Base-by-base conservation (phyloP, 2,329 filamentous ascomycete species). In the Malbranchea zuffiana region DNA sequence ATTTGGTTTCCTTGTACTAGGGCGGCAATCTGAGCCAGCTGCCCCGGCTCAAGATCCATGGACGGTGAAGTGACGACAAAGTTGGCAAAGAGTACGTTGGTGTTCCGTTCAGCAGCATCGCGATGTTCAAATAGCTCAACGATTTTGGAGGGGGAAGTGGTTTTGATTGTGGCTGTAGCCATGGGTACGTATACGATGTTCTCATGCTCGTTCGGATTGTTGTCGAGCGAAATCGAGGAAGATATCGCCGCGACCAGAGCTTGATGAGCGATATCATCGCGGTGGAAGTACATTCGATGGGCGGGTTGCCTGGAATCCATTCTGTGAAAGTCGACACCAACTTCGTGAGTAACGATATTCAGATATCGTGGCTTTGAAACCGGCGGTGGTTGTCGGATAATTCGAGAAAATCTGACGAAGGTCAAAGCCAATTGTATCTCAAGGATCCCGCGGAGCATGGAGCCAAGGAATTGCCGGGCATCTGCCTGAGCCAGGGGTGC, bases 231-330 rank as follows among this genome's bases (percentile, higher is more conserved):
- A 40, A 96, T 71, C 0, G 88, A 88, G 39, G 98, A 82, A 1
- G 90, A 94, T 26, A 98, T 76, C 3, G 87, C 90, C 12, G 88
- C 90, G 15, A 90, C 73, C 23, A 98, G 70, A 7, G 87, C 90
- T 66, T 98, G 88, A 57, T 98, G 90, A 8, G 90, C 90, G 51
- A 95, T 78, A 54, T 95, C 90, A 44, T 85, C 80, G 15, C 81
- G 77, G 2, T 87, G 83, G 54, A 98, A 98, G 60, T 98, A 96
- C 90, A 96, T 98, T 45, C 90, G 78, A 67, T 98, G 90, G 0
- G 88, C 86, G 1, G 90, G 86, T 11, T 87, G 94, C 50, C 84
- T 88, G 27, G 84, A 80, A 55, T 98, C 88, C 37, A 98, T 72
- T 15, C 88, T 78, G 55, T 96, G 80, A 26, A 98, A 67, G 54